Evolutionary conservation across 345 rosid species (phyloP), one percentile per base, ranked within the genome.

Genomic region (Linum usitatissimum): DNA sequence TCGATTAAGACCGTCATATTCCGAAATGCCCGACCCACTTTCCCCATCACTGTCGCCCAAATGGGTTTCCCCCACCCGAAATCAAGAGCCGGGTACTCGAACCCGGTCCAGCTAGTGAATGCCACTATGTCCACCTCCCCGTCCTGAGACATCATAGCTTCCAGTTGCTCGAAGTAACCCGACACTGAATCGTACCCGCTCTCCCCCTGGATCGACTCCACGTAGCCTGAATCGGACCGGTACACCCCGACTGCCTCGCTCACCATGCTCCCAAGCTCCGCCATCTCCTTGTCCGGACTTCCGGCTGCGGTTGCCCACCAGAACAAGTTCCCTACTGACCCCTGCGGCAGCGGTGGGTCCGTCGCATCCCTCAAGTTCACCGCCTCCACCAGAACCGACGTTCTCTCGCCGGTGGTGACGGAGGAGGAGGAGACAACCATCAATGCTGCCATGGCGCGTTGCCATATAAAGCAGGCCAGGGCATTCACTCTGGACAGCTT

Each of bases 11-110:
- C 12, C 15, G 71, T 66, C 0, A 66, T 18, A 31, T 71, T 66
- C 31, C 63, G 31, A 28, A 19, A 65, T 0, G 64, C 61, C 14
- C 67, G 60, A 0, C 70, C 69, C 17, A 17, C 64, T 39, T 66
- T 61, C 5, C 67, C 75, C 8, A 51, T 15, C 1, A 39, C 3
- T 0, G 36, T 70, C 4, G 18, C 0, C 75, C 68, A 62, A 20
- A 21, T 17, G 0, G 67, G 67, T 19, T 61, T 60, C 30, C 75
- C 70, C 60, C 64, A 66, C 19, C 75, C 75, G 63, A 71, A 71
- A 57, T 71, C 38, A 2, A 30, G 1, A 66, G 4, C 21, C 3
- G 53, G 51, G 13, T 61, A 18, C 3, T 60, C 66, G 20, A 71
- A 36, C 34, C 56, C n/a, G 42, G 59, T 55, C 75, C 70, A 71